Conservation (phyloP, 208 protist species). For the Leishmania braziliensis region DNA sequence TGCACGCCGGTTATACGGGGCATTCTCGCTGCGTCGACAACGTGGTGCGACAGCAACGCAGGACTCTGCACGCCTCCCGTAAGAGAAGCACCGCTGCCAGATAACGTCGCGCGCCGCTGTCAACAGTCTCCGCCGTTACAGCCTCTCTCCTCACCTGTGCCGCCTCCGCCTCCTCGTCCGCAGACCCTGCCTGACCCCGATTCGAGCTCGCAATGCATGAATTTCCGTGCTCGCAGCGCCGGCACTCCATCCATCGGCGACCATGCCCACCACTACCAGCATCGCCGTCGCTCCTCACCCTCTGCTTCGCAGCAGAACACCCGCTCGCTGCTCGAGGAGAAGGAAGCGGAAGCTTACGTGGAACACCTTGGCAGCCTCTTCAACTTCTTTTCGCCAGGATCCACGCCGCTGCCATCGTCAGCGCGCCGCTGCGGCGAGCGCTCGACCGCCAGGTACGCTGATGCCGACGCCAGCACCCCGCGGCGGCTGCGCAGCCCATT, state of each 20-base stretch:
- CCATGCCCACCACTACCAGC: not conserved
- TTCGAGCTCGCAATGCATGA: not conserved
- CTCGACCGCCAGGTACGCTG: not conserved
- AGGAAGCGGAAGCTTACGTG: slow-evolving; percentile 38
- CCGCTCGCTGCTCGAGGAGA: slow-evolving; percentile 18
- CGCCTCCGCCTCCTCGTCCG: not conserved
- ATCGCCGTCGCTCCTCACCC: slow-evolving; percentile 7
- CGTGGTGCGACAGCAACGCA: slow-evolving; percentile 11
- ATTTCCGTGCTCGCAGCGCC: slow-evolving; percentile 1
- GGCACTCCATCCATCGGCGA: not conserved
- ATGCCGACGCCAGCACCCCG: not conserved
- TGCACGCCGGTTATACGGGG: slow-evolving; percentile 18
- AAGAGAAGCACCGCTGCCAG: not conserved
- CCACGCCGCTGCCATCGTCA: slow-evolving; percentile 37
- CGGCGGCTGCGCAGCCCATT: not conserved
- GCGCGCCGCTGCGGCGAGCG: slow-evolving; percentile 1
- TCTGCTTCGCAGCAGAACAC: slow-evolving; percentile 40
- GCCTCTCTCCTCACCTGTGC: slow-evolving; percentile 8
- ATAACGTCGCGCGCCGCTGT: not conserved
- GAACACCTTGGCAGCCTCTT: slow-evolving; percentile 35
- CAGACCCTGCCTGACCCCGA: not conserved
- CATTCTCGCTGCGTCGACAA: not conserved
- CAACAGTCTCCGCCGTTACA: slow-evolving; percentile 1
- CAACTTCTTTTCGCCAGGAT: slow-evolving; percentile 40
- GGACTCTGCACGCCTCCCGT: slow-evolving; percentile 22